Percentiles rank a stretch among this genome's conserved stretches.
Evolutionary conservation across 495 filamentous ascomycete genomes (phyloP).

Genomic region (Cryomyces antarcticus): DNA sequence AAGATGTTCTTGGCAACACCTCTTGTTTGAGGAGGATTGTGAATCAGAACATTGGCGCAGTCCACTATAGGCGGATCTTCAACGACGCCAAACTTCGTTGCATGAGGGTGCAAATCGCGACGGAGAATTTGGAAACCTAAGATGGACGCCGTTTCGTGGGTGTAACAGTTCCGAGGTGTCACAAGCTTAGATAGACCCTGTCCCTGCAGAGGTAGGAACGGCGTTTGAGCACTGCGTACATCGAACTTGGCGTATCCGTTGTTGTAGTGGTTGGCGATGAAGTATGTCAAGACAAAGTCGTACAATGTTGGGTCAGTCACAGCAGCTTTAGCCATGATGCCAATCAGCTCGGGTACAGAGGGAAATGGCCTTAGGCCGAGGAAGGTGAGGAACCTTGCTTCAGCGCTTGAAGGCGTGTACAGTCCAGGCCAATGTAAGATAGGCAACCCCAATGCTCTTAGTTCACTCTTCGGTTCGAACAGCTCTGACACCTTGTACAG

Average conservation of each 20-base stretch:
- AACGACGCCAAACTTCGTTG: conserved; percentile 62
- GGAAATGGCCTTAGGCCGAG: conserved; percentile 57
- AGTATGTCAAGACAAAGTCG: conserved; percentile 58
- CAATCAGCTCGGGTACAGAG: conserved; percentile 44
- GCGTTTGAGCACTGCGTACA: conserved; percentile 29
- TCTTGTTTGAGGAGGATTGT: conserved; percentile 43
- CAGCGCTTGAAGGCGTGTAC: conserved; percentile 37
- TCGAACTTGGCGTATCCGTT: conserved; percentile 52
- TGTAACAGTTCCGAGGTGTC: conserved; percentile 59
- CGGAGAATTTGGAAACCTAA: conserved; percentile 63
- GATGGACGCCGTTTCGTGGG: conserved; percentile 51
- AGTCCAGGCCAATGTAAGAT: conserved; percentile 71
- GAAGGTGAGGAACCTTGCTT: conserved; percentile 48
- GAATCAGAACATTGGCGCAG: conserved; percentile 48
- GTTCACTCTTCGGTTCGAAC: conserved; percentile 56
- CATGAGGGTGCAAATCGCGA: conserved; percentile 51
- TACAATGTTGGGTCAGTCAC: conserved; percentile 34
- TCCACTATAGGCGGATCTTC: conserved; percentile 56
- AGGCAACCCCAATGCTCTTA: conserved; percentile 48
- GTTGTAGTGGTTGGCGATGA: conserved; percentile 51
- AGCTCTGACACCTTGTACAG: conserved; percentile 68
- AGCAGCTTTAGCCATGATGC: conserved; percentile 45
- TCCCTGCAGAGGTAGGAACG: conserved; percentile 56
- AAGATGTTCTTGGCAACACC: conserved; percentile 50
- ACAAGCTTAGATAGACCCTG: conserved; percentile 35